Conservation (phyloP, 2,329 filamentous ascomycete species). For the Alternaria brassicicola region DNA sequence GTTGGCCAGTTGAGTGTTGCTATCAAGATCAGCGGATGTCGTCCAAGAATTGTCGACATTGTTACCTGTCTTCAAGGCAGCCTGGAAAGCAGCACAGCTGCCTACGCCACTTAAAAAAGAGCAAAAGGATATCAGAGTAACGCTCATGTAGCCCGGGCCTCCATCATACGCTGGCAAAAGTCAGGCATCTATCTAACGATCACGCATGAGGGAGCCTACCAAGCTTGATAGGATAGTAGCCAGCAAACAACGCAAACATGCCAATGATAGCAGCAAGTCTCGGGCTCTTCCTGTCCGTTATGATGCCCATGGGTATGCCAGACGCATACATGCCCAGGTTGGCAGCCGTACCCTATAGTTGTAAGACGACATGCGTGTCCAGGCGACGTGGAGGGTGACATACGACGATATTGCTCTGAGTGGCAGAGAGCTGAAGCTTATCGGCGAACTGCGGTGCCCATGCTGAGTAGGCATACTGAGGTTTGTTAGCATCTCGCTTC, state of each 20-base stretch:
- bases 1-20: constrained; percentile 91
- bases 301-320: constrained; percentile 85
- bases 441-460: constrained; percentile 97
- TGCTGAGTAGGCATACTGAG: constrained; percentile 94
- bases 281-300: constrained; percentile 83
- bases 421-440: constrained; percentile 84
- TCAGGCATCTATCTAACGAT: constrained; percentile 30
- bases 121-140: constrained; percentile 74
- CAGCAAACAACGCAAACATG: constrained; percentile 71
- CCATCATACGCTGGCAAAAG: constrained; percentile 68
- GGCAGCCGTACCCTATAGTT: constrained; percentile 63
- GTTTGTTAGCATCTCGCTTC: constrained; percentile 31
- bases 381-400: constrained; percentile 33
- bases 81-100: constrained; percentile 88
- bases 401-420: constrained; percentile 89
- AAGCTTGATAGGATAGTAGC: constrained; percentile 83
- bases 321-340: constrained; percentile 93
- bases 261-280: constrained; percentile 79
- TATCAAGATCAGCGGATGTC: constrained; percentile 43
- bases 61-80: constrained; percentile 76
- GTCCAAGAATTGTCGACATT: background rate
- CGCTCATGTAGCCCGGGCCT: constrained; percentile 64
- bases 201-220: constrained; percentile 44
- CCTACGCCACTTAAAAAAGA: constrained; percentile 86
- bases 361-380: constrained; percentile 34